Conservation (phyloP, 495 filamentous ascomycete species). For the Penicillium nucicola region DNA sequence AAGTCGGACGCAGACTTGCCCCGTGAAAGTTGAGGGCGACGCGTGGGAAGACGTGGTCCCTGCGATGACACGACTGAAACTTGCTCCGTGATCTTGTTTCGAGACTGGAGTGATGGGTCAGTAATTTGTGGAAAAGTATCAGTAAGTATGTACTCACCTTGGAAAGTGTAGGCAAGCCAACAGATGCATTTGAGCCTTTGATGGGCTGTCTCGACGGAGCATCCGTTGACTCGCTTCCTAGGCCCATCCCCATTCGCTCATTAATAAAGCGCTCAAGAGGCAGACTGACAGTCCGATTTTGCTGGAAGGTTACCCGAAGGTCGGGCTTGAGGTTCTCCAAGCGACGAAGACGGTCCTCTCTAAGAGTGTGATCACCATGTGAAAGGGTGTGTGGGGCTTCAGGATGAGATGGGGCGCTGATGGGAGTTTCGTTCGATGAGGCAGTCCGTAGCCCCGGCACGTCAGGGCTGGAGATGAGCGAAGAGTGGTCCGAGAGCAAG, state of each 20-base stretch:
- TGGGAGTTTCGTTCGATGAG: constrained; percentile 28
- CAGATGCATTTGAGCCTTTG: constrained; percentile 4
- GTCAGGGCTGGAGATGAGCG: constrained; percentile 34
- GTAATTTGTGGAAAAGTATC: background rate
- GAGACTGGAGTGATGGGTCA: background rate
- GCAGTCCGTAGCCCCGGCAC: constrained; percentile 24
- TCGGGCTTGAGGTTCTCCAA: constrained; percentile 27
- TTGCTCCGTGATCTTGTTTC: constrained; percentile 1
- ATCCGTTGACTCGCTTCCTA: constrained; percentile 14
- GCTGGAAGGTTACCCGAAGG: constrained; percentile 20
- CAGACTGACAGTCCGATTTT: constrained; percentile 37
- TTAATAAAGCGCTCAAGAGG: constrained; percentile 47
- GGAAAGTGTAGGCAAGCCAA: background rate
- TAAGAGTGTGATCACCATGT: constrained; percentile 30
- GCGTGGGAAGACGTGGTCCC: constrained; percentile 11
- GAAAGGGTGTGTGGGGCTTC: constrained; percentile 16
- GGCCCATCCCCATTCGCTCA: constrained; percentile 34
- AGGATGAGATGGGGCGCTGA: constrained; percentile 25
- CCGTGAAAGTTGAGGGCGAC: constrained; percentile 18
- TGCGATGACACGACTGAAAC: constrained; percentile 7
- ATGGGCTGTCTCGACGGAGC: constrained; percentile 4
- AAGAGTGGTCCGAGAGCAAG: constrained; percentile 33
- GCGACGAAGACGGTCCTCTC: constrained; percentile 32
- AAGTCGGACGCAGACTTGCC: constrained; percentile 20
- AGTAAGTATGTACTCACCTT: background rate